phyloP scores from a whole-genome alignment of 2,329 filamentous ascomycete genomes.

The Escovopsis weberi region DNA sequence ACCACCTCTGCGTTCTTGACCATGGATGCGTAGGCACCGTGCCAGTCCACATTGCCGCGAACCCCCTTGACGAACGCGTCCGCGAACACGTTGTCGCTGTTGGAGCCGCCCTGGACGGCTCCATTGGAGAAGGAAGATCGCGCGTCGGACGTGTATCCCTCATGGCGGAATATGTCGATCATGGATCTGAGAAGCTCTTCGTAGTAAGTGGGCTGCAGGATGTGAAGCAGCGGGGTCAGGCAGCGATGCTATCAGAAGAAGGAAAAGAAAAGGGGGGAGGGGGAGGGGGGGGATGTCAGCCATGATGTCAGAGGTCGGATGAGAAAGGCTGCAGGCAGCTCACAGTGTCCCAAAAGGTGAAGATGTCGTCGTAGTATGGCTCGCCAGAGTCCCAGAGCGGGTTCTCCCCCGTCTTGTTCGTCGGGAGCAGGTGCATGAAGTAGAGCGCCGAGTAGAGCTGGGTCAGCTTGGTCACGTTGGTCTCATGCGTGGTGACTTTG shows the following conservation, averaged over 20 bases:
- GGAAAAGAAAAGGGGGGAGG: background rate
- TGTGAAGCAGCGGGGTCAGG: conserved; percentile 48
- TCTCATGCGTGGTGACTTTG: conserved; percentile 47
- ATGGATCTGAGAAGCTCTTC: conserved; percentile 52
- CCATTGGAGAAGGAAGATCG: conserved; percentile 57
- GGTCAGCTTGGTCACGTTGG: conserved; percentile 36
- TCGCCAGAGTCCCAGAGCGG: conserved; percentile 48
- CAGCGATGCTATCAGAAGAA: conserved; percentile 39
- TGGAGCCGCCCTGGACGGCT: conserved; percentile 53
- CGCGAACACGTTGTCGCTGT: conserved; percentile 57
- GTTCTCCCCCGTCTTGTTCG: conserved; percentile 58
- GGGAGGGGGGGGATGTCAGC: too few relatives aligned
- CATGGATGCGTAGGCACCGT: conserved; percentile 47
- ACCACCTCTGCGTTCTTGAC: conserved; percentile 50
- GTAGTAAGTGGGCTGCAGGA: conserved; percentile 47
- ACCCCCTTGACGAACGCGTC: conserved; percentile 60
- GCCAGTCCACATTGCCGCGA: conserved; percentile 48
- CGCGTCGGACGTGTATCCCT: conserved; percentile 50
- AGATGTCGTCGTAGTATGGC: conserved; percentile 59
- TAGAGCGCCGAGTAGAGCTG: conserved; percentile 56
- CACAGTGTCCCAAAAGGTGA: conserved; percentile 48
- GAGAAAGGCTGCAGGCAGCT: background rate
- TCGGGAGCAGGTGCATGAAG: conserved; percentile 54
- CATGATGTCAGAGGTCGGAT: too few relatives aligned
- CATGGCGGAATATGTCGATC: conserved; percentile 52